phyloP scores from a whole-genome alignment of 75 land plant species.

The Sequoia sempervirens region DNA sequence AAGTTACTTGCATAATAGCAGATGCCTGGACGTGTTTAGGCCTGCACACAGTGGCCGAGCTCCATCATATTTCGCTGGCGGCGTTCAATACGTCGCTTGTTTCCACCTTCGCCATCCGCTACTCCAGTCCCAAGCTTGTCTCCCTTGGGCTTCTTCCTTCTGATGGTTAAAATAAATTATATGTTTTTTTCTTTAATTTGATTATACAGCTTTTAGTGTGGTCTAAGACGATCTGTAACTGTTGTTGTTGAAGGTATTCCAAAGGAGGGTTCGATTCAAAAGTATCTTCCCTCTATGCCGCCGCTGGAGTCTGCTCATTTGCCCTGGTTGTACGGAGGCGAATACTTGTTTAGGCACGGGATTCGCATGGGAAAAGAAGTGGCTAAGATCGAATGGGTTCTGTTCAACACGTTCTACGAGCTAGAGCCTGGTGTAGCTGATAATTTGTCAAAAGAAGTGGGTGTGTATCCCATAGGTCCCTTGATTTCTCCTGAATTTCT shows the following conservation, averaged over 20 bases:
- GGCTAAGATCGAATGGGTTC: neutral
- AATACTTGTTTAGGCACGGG: neutral
- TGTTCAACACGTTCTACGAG: neutral
- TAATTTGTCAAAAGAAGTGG: neutral
- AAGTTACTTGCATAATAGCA: neutral
- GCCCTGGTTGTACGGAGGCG: neutral
- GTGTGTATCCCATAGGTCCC: neutral
- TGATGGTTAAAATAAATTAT: neutral
- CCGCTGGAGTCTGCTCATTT: neutral
- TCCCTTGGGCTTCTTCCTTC: neutral
- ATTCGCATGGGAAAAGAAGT: neutral
- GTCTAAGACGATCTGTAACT: too few relatives aligned
- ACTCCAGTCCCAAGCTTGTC: neutral
- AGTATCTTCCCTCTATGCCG: conserved; percentile 1
- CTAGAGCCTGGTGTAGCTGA: neutral
- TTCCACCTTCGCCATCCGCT: neutral
- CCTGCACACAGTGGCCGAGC: neutral
- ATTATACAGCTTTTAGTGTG: too few relatives aligned
- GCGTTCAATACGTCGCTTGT: neutral
- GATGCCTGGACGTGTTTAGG: neutral
- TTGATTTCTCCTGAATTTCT: neutral
- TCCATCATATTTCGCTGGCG: neutral
- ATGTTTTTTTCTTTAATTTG: too few relatives aligned
- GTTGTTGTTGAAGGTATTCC: neutral
- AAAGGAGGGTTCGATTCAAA: neutral